phyloP scores from a whole-genome alignment of 345 rosid species.

The Orychophragmus violaceus region DNA sequence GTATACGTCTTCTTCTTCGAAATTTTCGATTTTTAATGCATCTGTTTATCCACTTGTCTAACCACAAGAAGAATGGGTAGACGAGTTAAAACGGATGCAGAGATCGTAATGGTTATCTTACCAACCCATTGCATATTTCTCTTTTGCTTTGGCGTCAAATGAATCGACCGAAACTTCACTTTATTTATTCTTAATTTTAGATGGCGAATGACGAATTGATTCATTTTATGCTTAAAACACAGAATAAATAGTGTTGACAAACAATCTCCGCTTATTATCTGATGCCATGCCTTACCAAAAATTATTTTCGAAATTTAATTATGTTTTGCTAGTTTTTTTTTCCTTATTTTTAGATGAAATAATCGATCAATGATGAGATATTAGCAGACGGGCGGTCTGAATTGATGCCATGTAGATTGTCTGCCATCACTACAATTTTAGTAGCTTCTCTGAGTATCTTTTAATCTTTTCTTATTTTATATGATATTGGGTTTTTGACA shows the following conservation, averaged over 20 bases:
- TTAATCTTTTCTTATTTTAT: no score
- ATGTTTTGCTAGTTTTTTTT: background rate
- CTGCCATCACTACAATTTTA: slow-evolving; percentile 17
- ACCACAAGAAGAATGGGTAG: background rate
- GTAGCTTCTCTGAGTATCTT: slow-evolving; percentile 31
- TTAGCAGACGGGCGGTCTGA: slow-evolving; percentile 43
- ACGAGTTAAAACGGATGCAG: slow-evolving; percentile 23
- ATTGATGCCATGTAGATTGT: slow-evolving; percentile 40
- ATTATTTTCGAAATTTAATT: background rate
- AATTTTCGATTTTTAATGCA: slow-evolving; percentile 23
- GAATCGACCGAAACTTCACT: slow-evolving; percentile 17
- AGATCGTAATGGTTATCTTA: slow-evolving; percentile 29
- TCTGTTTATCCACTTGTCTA: slow-evolving; percentile 28
- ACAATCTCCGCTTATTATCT: slow-evolving; percentile 38
- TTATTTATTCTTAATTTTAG: background rate
- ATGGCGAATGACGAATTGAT: slow-evolving; percentile 32
- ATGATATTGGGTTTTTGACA: no score
- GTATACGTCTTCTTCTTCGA: background rate
- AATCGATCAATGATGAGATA: slow-evolving; percentile 27
- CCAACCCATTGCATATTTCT: slow-evolving; percentile 27
- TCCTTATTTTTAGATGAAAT: background rate
- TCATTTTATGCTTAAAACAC: slow-evolving; percentile 30
- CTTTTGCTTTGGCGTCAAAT: slow-evolving; percentile 34
- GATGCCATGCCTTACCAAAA: slow-evolving; percentile 14
- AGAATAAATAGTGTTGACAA: slow-evolving; percentile 21